phyloP scores from a whole-genome alignment of 2,329 filamentous ascomycete species.

The Arthrobotrys conoides region DNA sequence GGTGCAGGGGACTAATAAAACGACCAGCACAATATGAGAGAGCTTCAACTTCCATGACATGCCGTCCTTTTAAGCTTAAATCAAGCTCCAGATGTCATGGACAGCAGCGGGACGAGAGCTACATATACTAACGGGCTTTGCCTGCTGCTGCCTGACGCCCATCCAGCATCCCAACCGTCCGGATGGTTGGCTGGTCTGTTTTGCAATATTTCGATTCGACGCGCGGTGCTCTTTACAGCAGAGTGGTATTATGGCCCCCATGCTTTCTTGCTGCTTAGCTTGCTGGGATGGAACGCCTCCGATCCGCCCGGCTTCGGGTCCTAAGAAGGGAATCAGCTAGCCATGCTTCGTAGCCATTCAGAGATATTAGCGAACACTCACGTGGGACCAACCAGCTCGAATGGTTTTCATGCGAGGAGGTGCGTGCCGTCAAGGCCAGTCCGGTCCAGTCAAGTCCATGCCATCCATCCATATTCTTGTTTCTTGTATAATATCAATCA shows the following conservation, averaged over 20 bases:
- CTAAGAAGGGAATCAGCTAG: conserved; percentile 7
- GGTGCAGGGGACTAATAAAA: conserved; percentile 11
- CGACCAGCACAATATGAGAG: conserved; percentile 9
- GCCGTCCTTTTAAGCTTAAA: conserved; percentile 61
- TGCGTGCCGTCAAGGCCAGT: background rate
- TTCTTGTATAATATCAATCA: too few species aligned
- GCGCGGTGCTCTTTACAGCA: conserved; percentile 46
- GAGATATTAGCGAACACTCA: conserved; percentile 18
- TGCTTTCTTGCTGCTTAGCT: conserved; percentile 40
- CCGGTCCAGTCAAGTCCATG: too few species aligned
- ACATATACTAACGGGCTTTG: conserved; percentile 62
- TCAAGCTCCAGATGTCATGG: conserved; percentile 50
- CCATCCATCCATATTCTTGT: too few species aligned
- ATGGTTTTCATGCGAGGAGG: conserved; percentile 23
- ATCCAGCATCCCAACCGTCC: conserved; percentile 57
- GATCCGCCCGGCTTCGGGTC: conserved; percentile 57
- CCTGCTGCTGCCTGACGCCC: conserved; percentile 61
- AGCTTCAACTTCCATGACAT: conserved; percentile 33
- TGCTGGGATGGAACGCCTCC: conserved; percentile 59
- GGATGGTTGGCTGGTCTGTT: conserved; percentile 37
- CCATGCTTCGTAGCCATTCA: conserved; percentile 1
- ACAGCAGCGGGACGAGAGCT: conserved; percentile 60
- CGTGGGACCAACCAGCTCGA: conserved; percentile 20
- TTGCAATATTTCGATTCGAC: conserved; percentile 59
- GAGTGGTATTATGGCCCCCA: conserved; percentile 47